Evolutionary conservation across 768 basidiomycete species (phyloP), one percentile per base, ranked within the genome.

Genomic region (Naganishia randhawae): DNA sequence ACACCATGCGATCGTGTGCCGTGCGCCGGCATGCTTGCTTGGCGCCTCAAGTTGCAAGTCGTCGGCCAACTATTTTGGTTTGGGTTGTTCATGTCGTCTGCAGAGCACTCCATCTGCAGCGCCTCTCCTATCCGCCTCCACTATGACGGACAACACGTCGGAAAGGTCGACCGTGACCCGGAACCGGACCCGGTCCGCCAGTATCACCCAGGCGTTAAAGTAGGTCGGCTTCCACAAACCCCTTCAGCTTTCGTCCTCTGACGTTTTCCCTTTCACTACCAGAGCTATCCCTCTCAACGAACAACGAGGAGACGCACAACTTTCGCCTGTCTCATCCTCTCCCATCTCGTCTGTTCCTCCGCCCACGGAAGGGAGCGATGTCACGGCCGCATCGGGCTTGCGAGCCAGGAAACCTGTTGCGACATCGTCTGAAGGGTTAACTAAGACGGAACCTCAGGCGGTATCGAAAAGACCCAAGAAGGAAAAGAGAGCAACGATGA

Each of bases 371-470:
- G 33, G 42, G 31, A 2, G 11, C 27, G 50, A 51, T 22, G 51
- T 29, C 37, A 19, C 63, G 33, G 42, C 48, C 41, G 35, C 17
- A 45, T 50, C 32, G 10, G 35, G 50, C n/a, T 42, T 41, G 66
- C 73, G 19, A 61, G 57, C 57, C 70, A 73, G 52, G 68, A 32
- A 69, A 62, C 7, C 61, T 63, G 10, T 61, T 63, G 17, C 27
- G 37, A 66, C 69, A 67, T 8, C 51, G 71, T 39, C 61, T 55
- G 8, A 68, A 61, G 39, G 16, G 29, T 14, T 50, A n/a, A n/a
- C 53, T 65, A 29, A 39, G 31, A 35, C 27, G 27, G 32, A 61
- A 29, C 17, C 19, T 9, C 29, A 39, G 17, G 4, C 42, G 53
- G 29, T 31, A 19, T n/a, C 31, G 10, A 65, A 69, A 45, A 19